Base-by-base conservation (phyloP, 164 flowering plant species). In the Liquidambar formosana region DNA sequence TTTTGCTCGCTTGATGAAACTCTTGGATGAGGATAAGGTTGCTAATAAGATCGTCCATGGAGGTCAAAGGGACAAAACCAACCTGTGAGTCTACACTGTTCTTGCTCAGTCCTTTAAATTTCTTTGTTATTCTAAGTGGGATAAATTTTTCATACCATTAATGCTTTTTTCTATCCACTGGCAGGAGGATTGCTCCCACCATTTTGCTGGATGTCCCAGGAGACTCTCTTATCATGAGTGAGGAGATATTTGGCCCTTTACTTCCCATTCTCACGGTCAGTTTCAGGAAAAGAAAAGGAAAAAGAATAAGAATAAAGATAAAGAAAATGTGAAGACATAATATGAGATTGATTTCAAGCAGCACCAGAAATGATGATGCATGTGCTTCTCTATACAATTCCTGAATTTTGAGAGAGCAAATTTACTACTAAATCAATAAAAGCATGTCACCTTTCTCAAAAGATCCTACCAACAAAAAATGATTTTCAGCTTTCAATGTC, bases 241-340 rank as follows among this genome's bases (percentile, higher is more conserved):
- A 92, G 72, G 97, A 94, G 82, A 91, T 94, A 67, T 92, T 92
- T 78, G 99, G 99, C 51, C 99, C 99, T 6, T 77, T 95, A 63
- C 96, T 92, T 71, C 97, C 99, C 62, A 94, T 94, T 65, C 0
- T 94, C 64, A 83, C 84, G 72, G 98, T 94, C 76, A 67, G 84
- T 57, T 62, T n/a, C n/a, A n/a, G n/a, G 4, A 33, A 33, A 33
- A 33, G 2, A 33, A 33, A 33, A 33, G 41, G 6, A 33, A 6
- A 33, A 33, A 33, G 41, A 33, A n/a, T n/a, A n/a, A 33, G 41
- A 2, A 33, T 2, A 33, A 33, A 33, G 41, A 2, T 33, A 33
- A 33, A 33, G 41, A 33, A 33, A 33, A 6, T 33, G 2, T 2
- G 6, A 33, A 6, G 41, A 33, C 41, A 33, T 33, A 33, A 33